phyloP scores from a whole-genome alignment of 106 monocot species.

The Apostasia ramifera region DNA sequence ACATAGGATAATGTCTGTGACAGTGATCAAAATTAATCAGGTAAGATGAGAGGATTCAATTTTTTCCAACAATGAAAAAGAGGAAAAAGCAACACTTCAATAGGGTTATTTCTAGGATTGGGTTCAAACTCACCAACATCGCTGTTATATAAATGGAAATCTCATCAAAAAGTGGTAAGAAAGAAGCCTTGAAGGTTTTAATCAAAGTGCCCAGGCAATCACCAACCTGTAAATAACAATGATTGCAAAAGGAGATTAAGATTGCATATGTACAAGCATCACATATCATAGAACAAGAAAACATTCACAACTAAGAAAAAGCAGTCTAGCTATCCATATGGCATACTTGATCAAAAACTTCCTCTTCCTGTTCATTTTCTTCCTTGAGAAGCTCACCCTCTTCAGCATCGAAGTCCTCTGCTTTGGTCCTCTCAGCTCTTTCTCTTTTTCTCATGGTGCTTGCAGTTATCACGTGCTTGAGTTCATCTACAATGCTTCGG shows the following conservation, averaged over 20 bases:
- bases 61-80: no score
- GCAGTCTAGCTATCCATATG: no score
- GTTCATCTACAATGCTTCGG: slow-evolving; percentile 72
- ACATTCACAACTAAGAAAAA: not conserved
- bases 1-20: no score
- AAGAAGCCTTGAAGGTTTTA: slow-evolving; percentile 82
- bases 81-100: no score
- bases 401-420: slow-evolving; percentile 93
- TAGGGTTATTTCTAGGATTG: no score
- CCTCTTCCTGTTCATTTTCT: slow-evolving; percentile 99
- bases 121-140: slow-evolving; percentile 71
- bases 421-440: slow-evolving; percentile 72
- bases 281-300: not conserved
- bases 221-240: slow-evolving; percentile 48
- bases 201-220: slow-evolving; percentile 85
- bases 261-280: not conserved
- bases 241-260: not conserved
- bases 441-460: slow-evolving; percentile 75
- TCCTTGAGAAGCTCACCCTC: slow-evolving; percentile 86
- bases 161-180: slow-evolving; percentile 97
- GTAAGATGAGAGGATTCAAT: no score
- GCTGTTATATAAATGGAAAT: slow-evolving; percentile 80
- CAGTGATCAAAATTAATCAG: no score
- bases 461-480: slow-evolving; percentile 88
- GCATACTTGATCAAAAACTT: slow-evolving; percentile 81